These are phyloP conservation scores for Lodderomyces parapsilosis DNA, from an alignment of 1,139 yeast species.

Conservation along the genomic window DNA sequence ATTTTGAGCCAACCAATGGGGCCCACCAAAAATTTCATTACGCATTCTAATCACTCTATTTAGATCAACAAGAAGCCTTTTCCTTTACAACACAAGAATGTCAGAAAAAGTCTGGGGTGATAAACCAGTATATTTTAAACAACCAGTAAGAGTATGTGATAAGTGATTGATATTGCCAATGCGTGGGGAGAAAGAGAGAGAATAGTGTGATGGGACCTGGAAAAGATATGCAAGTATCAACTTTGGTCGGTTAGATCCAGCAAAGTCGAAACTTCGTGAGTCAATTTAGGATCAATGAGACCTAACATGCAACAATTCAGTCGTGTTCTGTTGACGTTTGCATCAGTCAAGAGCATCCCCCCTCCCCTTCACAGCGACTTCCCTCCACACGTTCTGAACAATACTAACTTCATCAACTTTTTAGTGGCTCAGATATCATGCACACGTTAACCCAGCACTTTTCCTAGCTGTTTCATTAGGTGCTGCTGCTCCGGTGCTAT, in stretches of 20 bases:
- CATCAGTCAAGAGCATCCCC: neutral
- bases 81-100: constrained; percentile 3
- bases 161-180: no score
- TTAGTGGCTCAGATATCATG: constrained; percentile 77
- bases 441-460: constrained; percentile 77
- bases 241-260: no score
- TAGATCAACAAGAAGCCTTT: constrained; percentile 1
- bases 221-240: no score
- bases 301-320: no score
- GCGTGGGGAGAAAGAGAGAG: constrained; percentile 1
- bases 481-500: constrained; percentile 62
- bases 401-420: neutral
- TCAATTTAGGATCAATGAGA: no score
- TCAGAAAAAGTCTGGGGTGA: constrained; percentile 46
- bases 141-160: constrained; percentile 66
- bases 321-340: no score
- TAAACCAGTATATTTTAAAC: constrained; percentile 60
- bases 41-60: neutral
- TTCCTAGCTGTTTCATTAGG: constrained; percentile 72
- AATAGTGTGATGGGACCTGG: neutral
- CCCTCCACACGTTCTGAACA: no score
- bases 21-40: constrained; percentile 13
- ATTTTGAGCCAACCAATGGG: constrained; percentile 15
- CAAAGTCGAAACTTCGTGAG: no score
- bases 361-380: no score